These are phyloP conservation scores for Phytopythium montanum DNA, from an alignment of 352 stramenopile genomes.

Conservation along the genomic window DNA sequence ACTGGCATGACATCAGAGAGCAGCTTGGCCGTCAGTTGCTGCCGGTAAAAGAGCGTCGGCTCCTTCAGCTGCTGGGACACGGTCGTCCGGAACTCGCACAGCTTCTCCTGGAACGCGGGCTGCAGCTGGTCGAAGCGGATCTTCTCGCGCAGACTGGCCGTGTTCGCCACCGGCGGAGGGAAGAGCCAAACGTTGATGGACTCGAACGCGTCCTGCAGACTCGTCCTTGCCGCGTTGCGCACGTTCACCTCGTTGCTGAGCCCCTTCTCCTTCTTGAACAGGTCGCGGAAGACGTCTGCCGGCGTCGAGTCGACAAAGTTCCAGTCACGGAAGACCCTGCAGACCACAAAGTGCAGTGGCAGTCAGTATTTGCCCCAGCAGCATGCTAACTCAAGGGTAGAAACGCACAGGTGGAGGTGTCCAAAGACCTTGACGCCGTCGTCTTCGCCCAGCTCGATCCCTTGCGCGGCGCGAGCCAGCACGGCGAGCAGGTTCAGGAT, in stretches of 20 bases:
- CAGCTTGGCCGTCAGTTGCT: constrained; percentile 65
- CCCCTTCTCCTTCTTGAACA: constrained; percentile 84
- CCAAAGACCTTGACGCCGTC: constrained; percentile 84
- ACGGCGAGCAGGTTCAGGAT: constrained; percentile 85
- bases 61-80: constrained; percentile 67
- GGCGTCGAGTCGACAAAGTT: constrained; percentile 85
- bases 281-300: constrained; percentile 70
- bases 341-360: not conserved
- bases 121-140: constrained; percentile 87
- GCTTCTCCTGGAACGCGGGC: constrained; percentile 66
- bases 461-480: constrained; percentile 69
- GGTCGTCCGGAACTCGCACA: constrained; percentile 67
- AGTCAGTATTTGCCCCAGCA: not conserved
- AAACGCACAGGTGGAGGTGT: constrained; percentile 80
- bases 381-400: not conserved
- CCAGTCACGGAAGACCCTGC: constrained; percentile 86
- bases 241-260: constrained; percentile 77
- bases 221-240: constrained; percentile 71
- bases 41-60: constrained; percentile 75
- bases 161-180: constrained; percentile 73
- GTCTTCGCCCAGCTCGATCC: constrained; percentile 73
- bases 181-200: constrained; percentile 88
- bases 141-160: constrained; percentile 70
- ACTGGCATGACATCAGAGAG: constrained; percentile 76
- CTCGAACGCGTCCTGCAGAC: constrained; percentile 77